Evolutionary conservation across 192 early-diverging fungal genomes (phyloP), one percentile per base, ranked within the genome.

Genomic region (Umbelopsis ramanniana): DNA sequence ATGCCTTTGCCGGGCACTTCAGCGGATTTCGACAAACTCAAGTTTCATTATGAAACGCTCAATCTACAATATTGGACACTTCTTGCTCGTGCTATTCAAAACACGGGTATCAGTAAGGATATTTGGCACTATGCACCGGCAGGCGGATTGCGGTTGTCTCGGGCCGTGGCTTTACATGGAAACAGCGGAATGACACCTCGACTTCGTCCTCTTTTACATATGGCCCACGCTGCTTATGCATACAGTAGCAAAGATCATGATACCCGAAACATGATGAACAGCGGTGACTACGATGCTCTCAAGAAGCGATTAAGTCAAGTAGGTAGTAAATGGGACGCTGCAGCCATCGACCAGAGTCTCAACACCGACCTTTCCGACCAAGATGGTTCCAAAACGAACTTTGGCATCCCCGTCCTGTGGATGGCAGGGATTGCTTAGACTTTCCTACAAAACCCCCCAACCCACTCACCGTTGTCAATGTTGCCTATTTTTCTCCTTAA

Each of bases 41-140:
- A 57, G 11, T 63, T 77, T 38, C 79, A 81, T 29, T 85, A 83
- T 67, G 76, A 79, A 19, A 81, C 80, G 15, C 70, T 84, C 47
- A 88, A 88, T 75, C 55, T 88, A 46, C 87, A 88, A 53, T 88
- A 88, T 52, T 88, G 87, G 87, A 83, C 85, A 3, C 70, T 83
- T 23, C 70, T 88, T 68, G 75, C 87, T 9, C 73, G 85, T 17
- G 83, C 81, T 47, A 82, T 88, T 23, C 83, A 84, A 55, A 88
- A 88, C 66, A 46, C 77, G 17, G 81, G 74, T 33, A 76, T 88
- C 43, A 81, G 73, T 15, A 83, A 81, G 22, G 85, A 88, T 67
- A 75, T 88, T 46, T 88, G 87, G 87, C 75, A 83, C 37, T 85
- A 86, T 69, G 79, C 76, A 21, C 75, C 87, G 4, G 80, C 83